Base-by-base conservation (phyloP, 2,329 filamentous ascomycete species). In the Arthrobotrys entomopaga region DNA sequence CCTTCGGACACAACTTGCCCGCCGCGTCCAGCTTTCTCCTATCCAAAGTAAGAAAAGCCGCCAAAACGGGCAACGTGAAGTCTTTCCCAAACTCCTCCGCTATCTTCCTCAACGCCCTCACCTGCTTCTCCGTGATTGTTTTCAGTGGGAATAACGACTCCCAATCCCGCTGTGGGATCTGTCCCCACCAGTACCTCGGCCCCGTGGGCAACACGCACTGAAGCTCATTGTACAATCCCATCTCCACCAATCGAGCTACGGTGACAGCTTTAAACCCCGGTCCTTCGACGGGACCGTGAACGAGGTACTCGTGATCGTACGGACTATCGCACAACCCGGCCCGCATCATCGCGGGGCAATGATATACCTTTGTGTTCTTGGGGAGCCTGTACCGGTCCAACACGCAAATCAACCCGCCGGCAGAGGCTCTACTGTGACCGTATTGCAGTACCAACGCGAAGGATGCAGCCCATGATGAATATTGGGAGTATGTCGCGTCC, bases 241-340 rank as follows among this genome's bases (percentile, higher is more conserved):
- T 22, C 49, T 73, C 61, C 7, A 73, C 1, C 20, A 73, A 48
- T 20, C 42, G n/a, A 40, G 65, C 54, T n/a, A 73, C 69, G 3
- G 69, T 43, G 6, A 73, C 69, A 46, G 69, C 69, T 63, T 73
- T 73, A 24, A 66, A 73, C 40, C 69, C 69, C 1, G 61, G 42
- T 6, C 69, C 69, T 26, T 66, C 61, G 2, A 73, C 69, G 8
- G 69, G 69, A 38, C 69, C 69, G 43, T 73, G 69, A 24, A 73
- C 69, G 29, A 73, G 69, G 16, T 73, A 73, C 38, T 73, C 69
- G 29, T 73, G 69, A 43, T 66, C 61, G 29, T 73, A 73, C 24
- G 63, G 57, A 42, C 61, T 63, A 63, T 66, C 69, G 48, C 69
- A 73, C 8, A 73, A 43, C 29, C 69, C 69, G 2, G 69, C 69